Base-by-base conservation (phyloP, 2,329 filamentous ascomycete species). In the Aspergillus arachidicola region DNA sequence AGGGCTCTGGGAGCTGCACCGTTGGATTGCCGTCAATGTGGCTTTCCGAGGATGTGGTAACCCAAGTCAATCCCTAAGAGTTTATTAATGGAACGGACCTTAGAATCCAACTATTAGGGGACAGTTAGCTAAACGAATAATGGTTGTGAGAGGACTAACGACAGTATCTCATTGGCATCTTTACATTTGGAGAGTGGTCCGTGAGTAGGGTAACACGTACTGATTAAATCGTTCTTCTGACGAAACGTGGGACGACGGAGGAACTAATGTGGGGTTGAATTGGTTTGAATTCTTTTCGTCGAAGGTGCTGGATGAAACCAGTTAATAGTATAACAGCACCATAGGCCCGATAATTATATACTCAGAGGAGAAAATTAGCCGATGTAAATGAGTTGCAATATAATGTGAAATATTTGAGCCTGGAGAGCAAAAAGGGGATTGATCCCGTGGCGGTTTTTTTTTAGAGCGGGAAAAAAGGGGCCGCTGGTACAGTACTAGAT, bases 391-490 rank as follows among this genome's bases (percentile, higher is more conserved):
- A 51, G 28, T 23, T 57, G 55, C 36, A 45, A 45, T 28, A 45
- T 21, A 23, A 14, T 11, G 30, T 21, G 12, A 45, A n/a, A 36
- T 26, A 7, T 23, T n/a, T 32, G 28, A 51, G 21, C 41, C n/a
- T 32, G 7, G 19, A 19, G 23, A 58, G 14, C 14, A 6, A 51
- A 51, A 51, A 51, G 48, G 48, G 26, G 57, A 45, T 32, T 46
- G 28, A 46, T 30, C 32, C 38, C 26, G 48, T 32, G 19, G 28
- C 34, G 28, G 6, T 14, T 58, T n/a, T 34, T 43, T 30, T 3
- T 38, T n/a, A n/a, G 38, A 57, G 43, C 43, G 57, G 57, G 43
- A 50, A 50, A 58, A 58, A 50, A 32, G 57, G 57, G 56, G 38
- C 38, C 43, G 43, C n/a, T 28, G 12, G 23, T 45, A 46, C 43